Evolutionary conservation across 768 basidiomycete species (phyloP), one percentile per base, ranked within the genome.

Genomic region (Hericium erinaceus): DNA sequence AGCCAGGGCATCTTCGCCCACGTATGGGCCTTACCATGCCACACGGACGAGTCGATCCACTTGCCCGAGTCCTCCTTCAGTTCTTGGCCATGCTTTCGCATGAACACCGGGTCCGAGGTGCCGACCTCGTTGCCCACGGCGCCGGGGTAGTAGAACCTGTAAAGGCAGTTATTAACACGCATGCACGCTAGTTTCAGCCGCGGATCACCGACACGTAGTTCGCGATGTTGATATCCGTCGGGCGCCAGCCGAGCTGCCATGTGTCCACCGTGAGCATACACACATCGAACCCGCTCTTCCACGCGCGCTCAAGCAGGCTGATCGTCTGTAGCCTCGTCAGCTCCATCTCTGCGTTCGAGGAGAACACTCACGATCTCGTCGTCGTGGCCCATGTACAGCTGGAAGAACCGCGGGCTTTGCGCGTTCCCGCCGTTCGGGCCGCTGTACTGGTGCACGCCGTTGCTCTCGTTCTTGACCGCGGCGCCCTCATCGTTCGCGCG

Each of bases 341-440:
- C 28, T 28, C 28, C 28, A 7, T 28, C 28, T 28, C 28, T 3
- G 7, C 28, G 7, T 28, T 28, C 28, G 28, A 28, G 28, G 28
- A 28, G 7, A 28, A 3, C 7, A 61, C 72, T 54, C 40, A 75
- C 75, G 24, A 80, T 62, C 28, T 80, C 79, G 50, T 79, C 79
- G 57, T 80, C 77, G 58, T 78, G 79, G 1, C 77, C 76, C 74
- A 77, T 77, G 61, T 82, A 81, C 16, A 82, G 67, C 68, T 80
- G 80, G 71, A 77, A 82, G 63, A 78, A 80, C n/a, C 78, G 70
- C 2, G 77, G 75, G 20, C 72, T 69, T 38, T 70, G 67, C 12
- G 71, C 69, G 52, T 69, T 64, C 15, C 70, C 71, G 18, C 68
- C 70, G 52, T 71, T 71, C 6, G 65, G 64, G 33, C 73, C 73